Percentiles rank a stretch among this genome's conserved stretches.
phyloP scores from a whole-genome alignment of 495 filamentous ascomycete genomes.

The Aspergillus olivimuriae region DNA sequence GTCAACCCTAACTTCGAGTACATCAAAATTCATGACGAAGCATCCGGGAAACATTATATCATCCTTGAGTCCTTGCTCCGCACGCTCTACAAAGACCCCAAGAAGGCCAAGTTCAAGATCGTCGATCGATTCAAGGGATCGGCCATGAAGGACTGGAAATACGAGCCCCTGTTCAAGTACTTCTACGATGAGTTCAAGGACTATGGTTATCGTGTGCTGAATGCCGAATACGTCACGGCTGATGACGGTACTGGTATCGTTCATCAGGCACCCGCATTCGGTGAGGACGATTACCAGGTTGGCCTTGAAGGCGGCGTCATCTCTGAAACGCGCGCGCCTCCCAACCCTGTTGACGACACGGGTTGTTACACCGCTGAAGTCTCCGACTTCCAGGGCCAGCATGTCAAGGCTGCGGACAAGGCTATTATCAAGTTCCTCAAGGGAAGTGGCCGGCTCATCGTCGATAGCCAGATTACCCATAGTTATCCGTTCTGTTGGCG shows the following conservation, averaged over 20 bases:
- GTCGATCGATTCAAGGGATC: conserved; percentile 75
- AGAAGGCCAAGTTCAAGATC: conserved; percentile 94
- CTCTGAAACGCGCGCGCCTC: conserved; percentile 66
- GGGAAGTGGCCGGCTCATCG: conserved; percentile 69
- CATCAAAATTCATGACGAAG: conserved; percentile 81
- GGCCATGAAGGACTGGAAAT: conserved; percentile 88
- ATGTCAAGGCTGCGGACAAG: conserved; percentile 94
- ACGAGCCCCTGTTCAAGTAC: conserved; percentile 87
- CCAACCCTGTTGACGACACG: conserved; percentile 81
- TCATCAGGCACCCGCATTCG: conserved; percentile 91
- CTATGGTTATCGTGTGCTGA: conserved; percentile 74
- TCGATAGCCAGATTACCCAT: conserved; percentile 87
- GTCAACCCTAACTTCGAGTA: conserved; percentile 91
- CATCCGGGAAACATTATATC: conserved; percentile 77
- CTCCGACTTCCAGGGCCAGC: conserved; percentile 75
- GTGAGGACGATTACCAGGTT: conserved; percentile 93
- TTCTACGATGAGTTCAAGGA: conserved; percentile 94
- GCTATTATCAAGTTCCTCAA: conserved; percentile 90
- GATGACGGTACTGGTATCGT: conserved; percentile 95
- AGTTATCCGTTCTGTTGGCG: conserved; percentile 95
- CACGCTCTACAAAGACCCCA: conserved; percentile 91
- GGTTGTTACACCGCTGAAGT: conserved; percentile 79
- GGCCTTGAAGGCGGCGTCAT: conserved; percentile 75
- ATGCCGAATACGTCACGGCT: conserved; percentile 82
- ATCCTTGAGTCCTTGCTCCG: conserved; percentile 77